Evolutionary conservation across 257 asterid genomes (phyloP), one percentile per base, ranked within the genome.

Genomic region (Dorcoceras hygrometricum): DNA sequence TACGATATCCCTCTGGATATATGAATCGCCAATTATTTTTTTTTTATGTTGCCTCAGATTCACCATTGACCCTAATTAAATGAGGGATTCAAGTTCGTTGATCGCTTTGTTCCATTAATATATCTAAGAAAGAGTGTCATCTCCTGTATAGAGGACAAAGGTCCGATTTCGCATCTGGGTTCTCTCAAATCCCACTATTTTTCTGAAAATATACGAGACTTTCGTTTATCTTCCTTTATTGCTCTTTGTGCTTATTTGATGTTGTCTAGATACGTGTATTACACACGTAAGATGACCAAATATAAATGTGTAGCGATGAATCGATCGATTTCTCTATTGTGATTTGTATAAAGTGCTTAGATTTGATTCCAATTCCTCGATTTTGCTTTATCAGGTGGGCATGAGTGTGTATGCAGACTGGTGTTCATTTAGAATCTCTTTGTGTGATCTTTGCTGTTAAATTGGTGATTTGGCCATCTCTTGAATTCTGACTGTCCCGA

Each of bases 161-260:
- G 24, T 69, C 24, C 55, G 67, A 39, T 67, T 75, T 60, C 72
- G 70, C 74, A 70, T 70, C 73, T 70, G 73, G 70, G 58, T 48
- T 66, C 61, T 66, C 57, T 65, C 39, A n/a, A 18, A 39, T 50
- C 36, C 51, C 53, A 34, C 32, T 12, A 11, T 25, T 62, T 62
- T 25, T 2, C 19, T 59, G 6, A 11, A 34, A 68, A 57, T 12
- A 26, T 57, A 46, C 4, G 57, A 32, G 66, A 53, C 46, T 54
- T 68, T 51, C 29, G 11, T 24, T 31, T 20, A 6, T 62, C 58
- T 60, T 11, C 23, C 8, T 20, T 22, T 55, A 31, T 66, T 43
- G 34, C 1, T 23, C 25, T n/a, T 55, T 66, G 62, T 64, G 59
- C 4, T 16, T 55, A 39, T n/a, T 36, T 32, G 34, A 60, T 54